Conservation (phyloP, 2,329 filamentous ascomycete genomes). For the Ploettnerulaceae sp. region DNA sequence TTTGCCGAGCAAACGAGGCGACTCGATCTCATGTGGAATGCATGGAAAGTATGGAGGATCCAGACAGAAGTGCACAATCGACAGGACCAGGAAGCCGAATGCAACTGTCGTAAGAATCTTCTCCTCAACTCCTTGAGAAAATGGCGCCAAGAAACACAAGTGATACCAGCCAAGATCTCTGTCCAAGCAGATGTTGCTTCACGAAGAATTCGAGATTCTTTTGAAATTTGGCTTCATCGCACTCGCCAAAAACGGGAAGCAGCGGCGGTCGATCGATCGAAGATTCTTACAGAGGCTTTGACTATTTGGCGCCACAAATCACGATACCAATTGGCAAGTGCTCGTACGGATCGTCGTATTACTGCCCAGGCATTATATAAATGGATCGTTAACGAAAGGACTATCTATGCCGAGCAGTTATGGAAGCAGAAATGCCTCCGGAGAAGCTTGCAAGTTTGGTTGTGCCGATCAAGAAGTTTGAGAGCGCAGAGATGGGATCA, state of each 20-base stretch:
- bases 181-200: conserved; percentile 42
- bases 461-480: conserved; percentile 35
- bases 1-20: conserved; percentile 23
- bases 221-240: conserved; percentile 46
- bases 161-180: conserved; percentile 30
- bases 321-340: conserved; percentile 46
- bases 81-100: conserved; percentile 17
- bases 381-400: conserved; percentile 39
- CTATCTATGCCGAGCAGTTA: conserved; percentile 43
- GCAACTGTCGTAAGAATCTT: conserved; percentile 10
- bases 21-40: conserved; percentile 18
- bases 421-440: conserved; percentile 36
- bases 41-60: conserved; percentile 25
- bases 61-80: conserved; percentile 14
- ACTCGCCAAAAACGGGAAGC: conserved; percentile 43
- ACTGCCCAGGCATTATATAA: conserved; percentile 53
- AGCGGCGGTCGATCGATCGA: conserved; percentile 43
- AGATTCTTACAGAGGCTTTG: conserved; percentile 52
- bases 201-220: conserved; percentile 41
- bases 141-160: conserved; percentile 26
- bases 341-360: conserved; percentile 51
- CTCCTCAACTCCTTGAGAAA: conserved; percentile 21
- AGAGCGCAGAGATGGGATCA: conserved; percentile 23
- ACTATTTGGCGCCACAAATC: conserved; percentile 58
- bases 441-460: conserved; percentile 37